Conservation (phyloP, 2,329 filamentous ascomycete genomes). For the Calonectria ilicicola region DNA sequence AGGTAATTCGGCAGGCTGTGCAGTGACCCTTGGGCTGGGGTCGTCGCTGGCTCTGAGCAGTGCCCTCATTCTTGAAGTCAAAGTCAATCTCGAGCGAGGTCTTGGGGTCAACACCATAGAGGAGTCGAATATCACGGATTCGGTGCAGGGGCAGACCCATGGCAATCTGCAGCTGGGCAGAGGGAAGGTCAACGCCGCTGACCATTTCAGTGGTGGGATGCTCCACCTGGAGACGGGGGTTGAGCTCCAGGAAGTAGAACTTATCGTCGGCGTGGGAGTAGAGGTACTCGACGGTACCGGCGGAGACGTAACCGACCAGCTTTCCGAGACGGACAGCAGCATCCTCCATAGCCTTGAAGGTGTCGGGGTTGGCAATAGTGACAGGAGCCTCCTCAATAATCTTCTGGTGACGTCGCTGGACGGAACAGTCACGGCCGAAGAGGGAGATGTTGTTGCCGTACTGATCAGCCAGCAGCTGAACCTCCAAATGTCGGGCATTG, state of each 20-base stretch:
- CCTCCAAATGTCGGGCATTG: conserved; percentile 95
- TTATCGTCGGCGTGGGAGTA: conserved; percentile 98
- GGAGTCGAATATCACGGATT: conserved; percentile 93
- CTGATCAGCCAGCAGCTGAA: conserved; percentile 96
- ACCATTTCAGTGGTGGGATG: conserved; percentile 99
- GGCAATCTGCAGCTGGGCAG: conserved; percentile 97
- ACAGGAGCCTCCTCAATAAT: conserved; percentile 99
- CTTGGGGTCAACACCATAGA: conserved; percentile 96
- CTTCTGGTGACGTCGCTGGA: conserved; percentile 98
- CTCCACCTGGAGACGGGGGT: conserved; percentile 99
- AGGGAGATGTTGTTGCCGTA: conserved; percentile 99
- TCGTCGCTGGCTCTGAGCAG: conserved; percentile 85
- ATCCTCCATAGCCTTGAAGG: conserved; percentile 96
- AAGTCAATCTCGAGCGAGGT: conserved; percentile 92
- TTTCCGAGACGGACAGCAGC: conserved; percentile 93
- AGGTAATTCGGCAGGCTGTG: conserved; percentile 98
- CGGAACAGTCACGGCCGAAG: conserved; percentile 98
- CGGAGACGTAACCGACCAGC: conserved; percentile 97
- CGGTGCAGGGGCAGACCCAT: conserved; percentile 98
- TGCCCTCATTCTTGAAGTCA: conserved; percentile 90
- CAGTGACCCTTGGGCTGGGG: conserved; percentile 96
- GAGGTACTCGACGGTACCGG: conserved; percentile 98
- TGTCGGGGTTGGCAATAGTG: conserved; percentile 89
- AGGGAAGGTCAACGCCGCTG: conserved; percentile 95
- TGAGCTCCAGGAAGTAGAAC: conserved; percentile 99